phyloP scores from a whole-genome alignment of 768 basidiomycete genomes.

The Rhodotorula babjevae region DNA sequence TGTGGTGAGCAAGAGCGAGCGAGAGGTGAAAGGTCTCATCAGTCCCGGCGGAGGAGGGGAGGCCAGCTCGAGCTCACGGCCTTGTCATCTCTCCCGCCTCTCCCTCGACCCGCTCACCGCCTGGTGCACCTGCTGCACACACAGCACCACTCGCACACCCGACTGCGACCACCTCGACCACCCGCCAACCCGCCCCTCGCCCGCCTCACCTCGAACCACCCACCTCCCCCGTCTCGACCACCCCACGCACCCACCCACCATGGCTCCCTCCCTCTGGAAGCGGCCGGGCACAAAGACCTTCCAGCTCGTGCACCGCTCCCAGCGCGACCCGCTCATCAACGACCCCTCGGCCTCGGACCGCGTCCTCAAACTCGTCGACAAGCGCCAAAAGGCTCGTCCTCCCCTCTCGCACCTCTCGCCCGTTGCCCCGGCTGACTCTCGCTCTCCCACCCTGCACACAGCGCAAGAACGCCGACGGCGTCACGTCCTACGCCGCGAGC shows the following conservation, averaged over 20 bases:
- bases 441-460: background rate
- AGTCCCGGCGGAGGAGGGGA: too few relatives aligned
- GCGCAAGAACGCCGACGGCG: slow-evolving; percentile 4
- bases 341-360: slow-evolving; percentile 82
- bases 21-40: background rate
- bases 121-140: background rate
- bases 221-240: background rate
- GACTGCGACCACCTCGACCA: too few relatives aligned
- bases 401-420: background rate
- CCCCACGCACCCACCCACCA: background rate
- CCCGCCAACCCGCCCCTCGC: too few relatives aligned
- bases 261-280: slow-evolving; percentile 66
- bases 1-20: background rate
- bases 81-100: background rate
- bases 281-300: slow-evolving; percentile 87
- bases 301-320: slow-evolving; percentile 93
- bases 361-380: slow-evolving; percentile 78
- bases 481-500: slow-evolving; percentile 1
- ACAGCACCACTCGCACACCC: background rate
- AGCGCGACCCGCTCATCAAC: slow-evolving; percentile 89
- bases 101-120: background rate
- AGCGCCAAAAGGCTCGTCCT: slow-evolving; percentile 47
- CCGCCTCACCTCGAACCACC: too few relatives aligned
- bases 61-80: too few relatives aligned
- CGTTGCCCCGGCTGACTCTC: background rate